These are phyloP conservation scores for Aegilops umbellulata DNA, from an alignment of 176 grass and related monocot genomes.

Conservation along the genomic window DNA sequence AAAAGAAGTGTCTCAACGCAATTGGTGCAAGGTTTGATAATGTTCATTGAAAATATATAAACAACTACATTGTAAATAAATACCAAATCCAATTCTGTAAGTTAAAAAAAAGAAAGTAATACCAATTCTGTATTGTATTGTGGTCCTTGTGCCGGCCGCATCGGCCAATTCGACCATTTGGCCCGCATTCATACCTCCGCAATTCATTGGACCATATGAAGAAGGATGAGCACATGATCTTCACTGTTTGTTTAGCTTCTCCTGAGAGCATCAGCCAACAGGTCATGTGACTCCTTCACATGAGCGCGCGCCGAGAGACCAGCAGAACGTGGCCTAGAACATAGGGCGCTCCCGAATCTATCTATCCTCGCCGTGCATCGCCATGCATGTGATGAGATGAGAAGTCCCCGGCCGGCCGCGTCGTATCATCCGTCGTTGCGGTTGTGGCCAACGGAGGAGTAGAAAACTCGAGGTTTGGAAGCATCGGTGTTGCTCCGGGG, in stretches of 20 bases:
- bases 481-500: background rate
- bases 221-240: background rate
- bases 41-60: too few species aligned
- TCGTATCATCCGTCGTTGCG: background rate
- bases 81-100: too few species aligned
- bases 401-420: background rate
- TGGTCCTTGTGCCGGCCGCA: background rate
- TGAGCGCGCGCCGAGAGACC: constrained; percentile 20
- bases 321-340: constrained; percentile 30
- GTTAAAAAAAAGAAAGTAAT: too few species aligned
- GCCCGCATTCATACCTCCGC: background rate
- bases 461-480: constrained; percentile 3
- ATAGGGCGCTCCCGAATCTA: background rate
- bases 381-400: background rate
- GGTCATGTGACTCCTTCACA: constrained; percentile 30
- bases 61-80: too few species aligned
- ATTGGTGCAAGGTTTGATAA: too few species aligned
- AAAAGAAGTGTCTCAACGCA: too few species aligned
- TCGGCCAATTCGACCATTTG: constrained; percentile 26
- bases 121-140: too few species aligned
- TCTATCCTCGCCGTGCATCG: background rate
- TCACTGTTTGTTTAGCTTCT: background rate
- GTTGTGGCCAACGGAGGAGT: background rate
- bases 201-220: background rate
- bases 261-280: background rate